Conservation (phyloP, 768 basidiomycete species). For the Pleurotus djamor region DNA sequence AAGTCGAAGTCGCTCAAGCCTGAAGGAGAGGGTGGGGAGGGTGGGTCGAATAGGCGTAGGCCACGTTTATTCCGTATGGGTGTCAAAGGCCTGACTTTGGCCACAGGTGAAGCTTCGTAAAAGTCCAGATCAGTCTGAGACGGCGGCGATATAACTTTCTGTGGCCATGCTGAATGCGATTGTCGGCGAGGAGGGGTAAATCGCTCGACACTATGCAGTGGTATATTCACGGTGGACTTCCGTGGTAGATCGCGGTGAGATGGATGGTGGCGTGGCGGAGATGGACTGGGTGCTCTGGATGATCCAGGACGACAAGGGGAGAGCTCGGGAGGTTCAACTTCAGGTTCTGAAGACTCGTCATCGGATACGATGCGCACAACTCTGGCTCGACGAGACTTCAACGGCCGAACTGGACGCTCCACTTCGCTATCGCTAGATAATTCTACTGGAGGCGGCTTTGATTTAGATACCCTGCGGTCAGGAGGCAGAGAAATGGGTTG, state of each 20-base stretch:
- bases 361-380: background rate
- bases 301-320: background rate
- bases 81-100: conserved; percentile 62
- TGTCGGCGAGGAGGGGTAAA: conserved; percentile 10
- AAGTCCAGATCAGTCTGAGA: background rate
- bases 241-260: background rate
- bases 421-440: background rate
- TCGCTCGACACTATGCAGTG: background rate
- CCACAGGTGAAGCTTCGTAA: conserved; percentile 24
- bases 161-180: conserved; percentile 1
- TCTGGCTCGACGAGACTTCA: background rate
- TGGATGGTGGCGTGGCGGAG: background rate
- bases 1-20: conserved; percentile 54
- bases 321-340: background rate
- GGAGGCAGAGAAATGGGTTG: conserved; percentile 39
- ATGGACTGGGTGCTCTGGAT: background rate
- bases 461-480: conserved; percentile 11
- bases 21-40: conserved; percentile 54
- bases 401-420: background rate
- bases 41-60: conserved; percentile 39
- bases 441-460: background rate
- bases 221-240: no score
- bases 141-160: conserved; percentile 3
- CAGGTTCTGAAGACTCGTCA: background rate
- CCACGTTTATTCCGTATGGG: conserved; percentile 53